Base-by-base conservation (phyloP, 2,329 filamentous ascomycete genomes). In the Fusarium sp. region DNA sequence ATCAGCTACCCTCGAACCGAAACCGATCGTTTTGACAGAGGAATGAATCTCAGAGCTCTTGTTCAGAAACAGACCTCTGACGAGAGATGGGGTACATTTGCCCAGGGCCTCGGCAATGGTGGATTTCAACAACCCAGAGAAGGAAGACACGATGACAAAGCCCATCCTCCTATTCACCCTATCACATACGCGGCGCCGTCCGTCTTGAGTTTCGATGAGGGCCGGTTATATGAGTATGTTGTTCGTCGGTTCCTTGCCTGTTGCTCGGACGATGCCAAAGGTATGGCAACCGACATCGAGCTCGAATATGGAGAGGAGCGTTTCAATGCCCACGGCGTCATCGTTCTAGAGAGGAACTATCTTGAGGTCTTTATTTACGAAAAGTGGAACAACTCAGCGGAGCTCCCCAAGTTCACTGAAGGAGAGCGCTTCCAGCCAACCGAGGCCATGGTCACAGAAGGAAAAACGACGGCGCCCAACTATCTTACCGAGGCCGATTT, bases 1-100 rank as follows among this genome's bases (percentile, higher is more conserved):
- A 97, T 99, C 80, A 97, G 94, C 79, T 99, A 99, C 79, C 96
- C 96, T 1, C 90, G 96, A 79, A 99, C 96, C 0, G 96, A 99
- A 79, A 99, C 96, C 0, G 96, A 99, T 78, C 91, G 95, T 31
- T 99, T 98, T 76, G 94, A 97, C 75, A 89, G 88, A 74, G 95
- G 87, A 4, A 97, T 98, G 83, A 90, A 98, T 76, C 84, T 99
- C 18, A 88, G 87, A 67, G 87, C 85, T 20, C 83, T 99, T 8
- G 87, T 97, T 16, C 88, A 92, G 74, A 97, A 96, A 76, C 96
- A 99, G 78, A 89, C 87, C 1, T 89, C 89, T 63, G 92, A 93
- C 75, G 81, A 83, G 42, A 81, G 85, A 67, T 99, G 95, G 96
- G 93, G 93, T 0, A 77, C 81, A 18, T 97, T 94, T 78, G 93